Conservation (phyloP, 2,329 filamentous ascomycete species). For the Colletotrichum gloeosporioides region DNA sequence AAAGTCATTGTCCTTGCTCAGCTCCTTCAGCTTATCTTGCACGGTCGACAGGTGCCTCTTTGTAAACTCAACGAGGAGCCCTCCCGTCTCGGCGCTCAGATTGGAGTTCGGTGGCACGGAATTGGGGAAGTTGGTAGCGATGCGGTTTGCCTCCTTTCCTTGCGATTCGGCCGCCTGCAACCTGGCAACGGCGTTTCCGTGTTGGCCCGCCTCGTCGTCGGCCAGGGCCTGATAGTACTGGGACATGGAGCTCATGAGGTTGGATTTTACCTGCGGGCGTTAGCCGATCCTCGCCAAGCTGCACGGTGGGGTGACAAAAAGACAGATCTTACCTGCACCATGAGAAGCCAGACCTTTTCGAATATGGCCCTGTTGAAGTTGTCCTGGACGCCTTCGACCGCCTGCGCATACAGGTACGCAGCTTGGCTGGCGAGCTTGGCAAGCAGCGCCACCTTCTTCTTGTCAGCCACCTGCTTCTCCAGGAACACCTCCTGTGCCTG, state of each 20-base stretch:
- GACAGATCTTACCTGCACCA: conserved; percentile 73
- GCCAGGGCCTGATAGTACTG: conserved; percentile 94
- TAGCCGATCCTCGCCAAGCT: conserved; percentile 9
- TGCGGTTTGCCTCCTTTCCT: conserved; percentile 78
- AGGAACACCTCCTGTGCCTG: conserved; percentile 97
- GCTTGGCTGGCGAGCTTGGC: conserved; percentile 94
- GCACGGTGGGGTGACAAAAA: background rate
- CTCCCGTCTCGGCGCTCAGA: conserved; percentile 78
- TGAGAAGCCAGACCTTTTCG: conserved; percentile 88
- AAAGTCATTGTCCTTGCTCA: conserved; percentile 94
- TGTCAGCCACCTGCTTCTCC: conserved; percentile 92
- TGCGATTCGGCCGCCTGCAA: conserved; percentile 81
- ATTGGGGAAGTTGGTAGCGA: conserved; percentile 80
- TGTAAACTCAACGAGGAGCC: conserved; percentile 77
- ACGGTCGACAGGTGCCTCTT: conserved; percentile 83
- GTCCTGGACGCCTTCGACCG: conserved; percentile 88
- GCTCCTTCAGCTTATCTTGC: conserved; percentile 78
- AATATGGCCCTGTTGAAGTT: conserved; percentile 92
- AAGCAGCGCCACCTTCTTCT: conserved; percentile 89
- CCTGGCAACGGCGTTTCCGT: conserved; percentile 84
- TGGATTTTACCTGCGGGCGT: conserved; percentile 70
- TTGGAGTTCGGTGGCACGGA: conserved; percentile 84
- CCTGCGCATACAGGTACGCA: conserved; percentile 85
- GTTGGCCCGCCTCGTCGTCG: conserved; percentile 86
- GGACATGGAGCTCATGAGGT: conserved; percentile 82